Evolutionary conservation across 75 land plant genomes (phyloP), one percentile per base, ranked within the genome.

Genomic region (Cupressus sempervirens): DNA sequence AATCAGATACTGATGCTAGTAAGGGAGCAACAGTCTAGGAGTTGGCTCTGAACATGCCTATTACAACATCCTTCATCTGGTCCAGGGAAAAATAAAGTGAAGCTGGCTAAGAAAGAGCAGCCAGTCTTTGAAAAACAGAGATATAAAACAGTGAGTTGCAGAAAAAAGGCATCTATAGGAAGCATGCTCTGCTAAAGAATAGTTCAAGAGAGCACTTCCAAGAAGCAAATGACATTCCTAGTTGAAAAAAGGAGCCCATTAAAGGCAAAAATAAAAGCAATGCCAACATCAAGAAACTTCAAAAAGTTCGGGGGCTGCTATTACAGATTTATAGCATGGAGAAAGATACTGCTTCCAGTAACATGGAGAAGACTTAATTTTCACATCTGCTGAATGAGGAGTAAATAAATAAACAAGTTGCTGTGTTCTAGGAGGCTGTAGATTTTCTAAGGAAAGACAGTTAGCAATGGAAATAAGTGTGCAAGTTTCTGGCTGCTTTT

Each of bases 181-280:
- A 95, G 72, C 85, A 93, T 73, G 92, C 7, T 86, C 93, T 38
- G 83, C 79, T 3, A 93, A 90, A 81, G 86, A 89, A 80, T 93
- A 54, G 91, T 94, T 56, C 92, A 94, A 86, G 93, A 91, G 62
- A 84, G 91, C 81, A 80, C 82, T 82, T 87, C 92, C 26, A 80
- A 74, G 43, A 95, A 90, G 76, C 96, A 94, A 85, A 87, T 83
- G 83, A 84, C 92, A 10, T 34, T 67, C 38, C 91, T 91, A 80
- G 88, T 94, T 53, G 94, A 94, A 34, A 94, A 92, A 84, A 85
- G 94, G 77, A 87, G 86, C 8, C 96, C 96, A 70, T 80, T 94
- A 58, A 96, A 95, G 83, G 93, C 93, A 62, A 94, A 94, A 79
- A 94, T 94, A 88, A 95, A 89, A 88, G 92, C 91, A 75, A 96